These are phyloP conservation scores for Pseudohalonectria lignicola DNA, from an alignment of 2,329 filamentous ascomycete species.

Conservation along the genomic window DNA sequence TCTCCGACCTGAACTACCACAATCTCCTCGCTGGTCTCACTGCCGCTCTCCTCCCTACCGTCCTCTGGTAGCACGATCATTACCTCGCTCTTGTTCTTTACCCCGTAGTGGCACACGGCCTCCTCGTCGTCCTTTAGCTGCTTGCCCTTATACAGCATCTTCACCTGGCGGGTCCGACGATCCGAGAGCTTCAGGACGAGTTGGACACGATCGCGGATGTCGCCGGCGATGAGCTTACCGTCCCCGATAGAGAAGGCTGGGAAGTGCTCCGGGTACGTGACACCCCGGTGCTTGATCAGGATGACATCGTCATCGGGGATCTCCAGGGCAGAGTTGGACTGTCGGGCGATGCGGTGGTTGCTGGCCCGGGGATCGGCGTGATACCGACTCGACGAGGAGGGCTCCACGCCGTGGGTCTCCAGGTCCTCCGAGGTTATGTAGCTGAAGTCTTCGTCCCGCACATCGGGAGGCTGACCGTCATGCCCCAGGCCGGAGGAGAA, in stretches of 20 bases:
- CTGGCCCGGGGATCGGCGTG: slow-evolving; percentile 17
- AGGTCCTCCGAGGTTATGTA: slow-evolving; percentile 76
- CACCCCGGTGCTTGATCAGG: slow-evolving; percentile 55
- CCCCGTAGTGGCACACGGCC: slow-evolving; percentile 45
- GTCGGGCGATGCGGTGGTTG: slow-evolving; percentile 7
- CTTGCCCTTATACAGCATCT: slow-evolving; percentile 63
- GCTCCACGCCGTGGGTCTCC: slow-evolving; percentile 28
- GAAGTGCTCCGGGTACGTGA: slow-evolving; percentile 60
- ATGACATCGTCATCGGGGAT: slow-evolving; percentile 56
- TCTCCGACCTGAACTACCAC: slow-evolving; percentile 36
- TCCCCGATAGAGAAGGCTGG: slow-evolving; percentile 66
- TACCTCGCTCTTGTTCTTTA: slow-evolving; percentile 53
- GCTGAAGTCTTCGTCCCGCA: slow-evolving; percentile 67
- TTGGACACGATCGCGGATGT: slow-evolving; percentile 56
- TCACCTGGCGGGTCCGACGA: slow-evolving; percentile 39
- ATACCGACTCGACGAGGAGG: slow-evolving; percentile 27
- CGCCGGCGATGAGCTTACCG: slow-evolving; percentile 55
- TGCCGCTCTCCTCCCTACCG: slow-evolving; percentile 22
- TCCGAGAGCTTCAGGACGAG: slow-evolving; percentile 54
- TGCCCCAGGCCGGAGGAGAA: slow-evolving; percentile 31
- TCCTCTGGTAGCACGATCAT: slow-evolving; percentile 45
- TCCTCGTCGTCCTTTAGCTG: slow-evolving; percentile 54
- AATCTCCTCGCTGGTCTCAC: slow-evolving; percentile 30
- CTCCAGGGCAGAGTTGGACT: slow-evolving; percentile 14
- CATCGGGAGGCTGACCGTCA: slow-evolving; percentile 39